Conservation (phyloP, 768 basidiomycete genomes). For the Boletus rubescentipes region DNA sequence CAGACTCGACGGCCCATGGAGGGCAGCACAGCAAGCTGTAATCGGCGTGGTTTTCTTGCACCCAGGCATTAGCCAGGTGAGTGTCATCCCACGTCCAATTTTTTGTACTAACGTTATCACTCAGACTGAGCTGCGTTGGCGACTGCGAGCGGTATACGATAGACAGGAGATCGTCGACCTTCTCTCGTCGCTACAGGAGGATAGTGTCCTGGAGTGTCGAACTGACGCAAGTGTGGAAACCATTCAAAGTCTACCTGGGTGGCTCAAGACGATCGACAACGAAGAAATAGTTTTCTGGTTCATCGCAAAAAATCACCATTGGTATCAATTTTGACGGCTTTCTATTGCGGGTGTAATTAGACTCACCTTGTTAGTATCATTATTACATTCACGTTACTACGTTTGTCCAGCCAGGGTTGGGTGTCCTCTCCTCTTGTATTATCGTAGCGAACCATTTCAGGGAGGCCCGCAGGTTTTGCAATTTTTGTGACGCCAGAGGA, state of each 20-base stretch:
- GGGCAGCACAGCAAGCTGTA: constrained; percentile 67
- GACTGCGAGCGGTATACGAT: constrained; percentile 71
- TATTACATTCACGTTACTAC: constrained; percentile 11
- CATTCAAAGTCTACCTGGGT: constrained; percentile 21
- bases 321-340: constrained; percentile 57
- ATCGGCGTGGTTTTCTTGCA: constrained; percentile 63
- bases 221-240: constrained; percentile 7
- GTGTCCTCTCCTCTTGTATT: background rate
- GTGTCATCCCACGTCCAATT: constrained; percentile 16
- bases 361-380: constrained; percentile 14
- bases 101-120: constrained; percentile 7
- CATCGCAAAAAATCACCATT: constrained; percentile 50
- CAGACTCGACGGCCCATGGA: constrained; percentile 64
- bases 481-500: too few relatives aligned
- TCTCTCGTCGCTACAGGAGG: constrained; percentile 50
- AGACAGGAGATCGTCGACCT: constrained; percentile 71
- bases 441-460: too few relatives aligned
- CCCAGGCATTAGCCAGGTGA: constrained; percentile 73
- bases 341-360: background rate
- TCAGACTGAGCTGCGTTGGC: constrained; percentile 70
- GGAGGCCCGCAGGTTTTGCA: too few relatives aligned
- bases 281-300: constrained; percentile 59
- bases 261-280: constrained; percentile 44
- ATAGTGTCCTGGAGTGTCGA: constrained; percentile 43
- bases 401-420: background rate